A percentile compares a stretch with the other conserved stretches of the same genome.
These are phyloP conservation scores for Mallotus japonicus DNA, from an alignment of 441 rosid species.

Conservation along the genomic window DNA sequence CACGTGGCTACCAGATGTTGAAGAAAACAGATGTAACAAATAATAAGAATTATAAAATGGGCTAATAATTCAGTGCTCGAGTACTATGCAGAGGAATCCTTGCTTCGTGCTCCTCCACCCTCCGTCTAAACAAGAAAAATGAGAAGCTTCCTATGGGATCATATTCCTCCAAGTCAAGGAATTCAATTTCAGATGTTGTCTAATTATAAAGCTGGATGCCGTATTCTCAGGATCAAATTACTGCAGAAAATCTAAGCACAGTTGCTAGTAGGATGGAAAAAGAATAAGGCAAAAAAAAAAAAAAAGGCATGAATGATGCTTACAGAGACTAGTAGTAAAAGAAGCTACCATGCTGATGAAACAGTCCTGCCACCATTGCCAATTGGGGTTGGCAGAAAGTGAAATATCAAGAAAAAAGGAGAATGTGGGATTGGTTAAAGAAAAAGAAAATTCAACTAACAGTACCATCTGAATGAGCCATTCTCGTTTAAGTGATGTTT, in stretches of 20 bases:
- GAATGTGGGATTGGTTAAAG: slow-evolving; percentile 29
- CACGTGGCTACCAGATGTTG: too few relatives aligned
- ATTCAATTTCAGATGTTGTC: slow-evolving; percentile 9
- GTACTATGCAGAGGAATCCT: background rate
- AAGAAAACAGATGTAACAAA: too few relatives aligned
- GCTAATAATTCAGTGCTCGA: background rate
- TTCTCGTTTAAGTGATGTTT: too few relatives aligned
- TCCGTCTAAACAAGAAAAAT: too few relatives aligned
- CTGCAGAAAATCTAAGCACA: slow-evolving; percentile 20
- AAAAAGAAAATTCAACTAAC: slow-evolving; percentile 14
- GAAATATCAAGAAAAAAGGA: slow-evolving; percentile 24
- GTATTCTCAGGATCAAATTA: slow-evolving; percentile 10
- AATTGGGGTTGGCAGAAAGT: slow-evolving; percentile 46
- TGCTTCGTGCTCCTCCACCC: too few relatives aligned
- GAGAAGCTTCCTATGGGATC: too few relatives aligned
- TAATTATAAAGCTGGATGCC: slow-evolving; percentile 25
- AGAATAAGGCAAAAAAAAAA: slow-evolving; percentile 6
- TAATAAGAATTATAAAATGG: too few relatives aligned
- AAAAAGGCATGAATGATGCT: slow-evolving; percentile 20
- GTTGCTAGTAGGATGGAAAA: slow-evolving; percentile 24
- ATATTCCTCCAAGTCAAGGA: background rate
- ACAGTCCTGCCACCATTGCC: slow-evolving; percentile 33
- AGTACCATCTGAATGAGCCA: too few relatives aligned
- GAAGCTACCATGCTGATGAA: slow-evolving; percentile 27
- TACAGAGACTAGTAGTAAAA: slow-evolving; percentile 22